Base-by-base conservation (phyloP, 345 rosid genomes). In the Iberis pinnata region DNA sequence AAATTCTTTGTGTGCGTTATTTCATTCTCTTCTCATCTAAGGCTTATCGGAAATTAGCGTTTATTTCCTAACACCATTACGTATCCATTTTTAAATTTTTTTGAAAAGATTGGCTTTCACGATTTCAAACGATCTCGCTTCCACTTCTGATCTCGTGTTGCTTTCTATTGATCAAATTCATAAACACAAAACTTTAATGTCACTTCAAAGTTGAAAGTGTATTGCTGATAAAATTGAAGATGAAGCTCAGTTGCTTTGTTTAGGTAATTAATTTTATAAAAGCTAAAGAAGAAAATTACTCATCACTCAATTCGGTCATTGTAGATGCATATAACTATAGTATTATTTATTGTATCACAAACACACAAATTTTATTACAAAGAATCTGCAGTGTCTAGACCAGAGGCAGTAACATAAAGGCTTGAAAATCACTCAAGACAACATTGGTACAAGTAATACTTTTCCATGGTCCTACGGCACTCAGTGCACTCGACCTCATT, bases 401-500 rank as follows among this genome's bases (percentile, higher is more conserved):
- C 22, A 49, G 62, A 48, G 44, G 36, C 39, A 64, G 13, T 22
- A 44, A 36, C 37, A 37, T 51, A 29, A n/a, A 35, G 33, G 51
- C 16, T 18, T 4, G 49, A 5, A 38, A 58, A 58, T 67, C 33
- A 67, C 52, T 70, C 80, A 56, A 67, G 72, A 46, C 81, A 78
- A 72, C 89, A 85, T 22, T 66, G 79, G 63, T 79, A 82, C 77
- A 78, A 67, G 64, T 71, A 63, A 73, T 64, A 75, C 70, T 68
- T 85, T 48, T 80, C 81, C 94, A 82, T 78, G 40, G 61, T 39
- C 26, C 79, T 66, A 38, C 69, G 58, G 7, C 94, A 85, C 68
- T 82, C 84, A 0, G 79, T 67, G 56, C 89, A 85, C 17, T 68
- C 76, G 29, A 82, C 74, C 37, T 39, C 58, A 15, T 82, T 78